phyloP scores from a whole-genome alignment of 768 basidiomycete genomes.

The Porpolomopsis calyptriformis region DNA sequence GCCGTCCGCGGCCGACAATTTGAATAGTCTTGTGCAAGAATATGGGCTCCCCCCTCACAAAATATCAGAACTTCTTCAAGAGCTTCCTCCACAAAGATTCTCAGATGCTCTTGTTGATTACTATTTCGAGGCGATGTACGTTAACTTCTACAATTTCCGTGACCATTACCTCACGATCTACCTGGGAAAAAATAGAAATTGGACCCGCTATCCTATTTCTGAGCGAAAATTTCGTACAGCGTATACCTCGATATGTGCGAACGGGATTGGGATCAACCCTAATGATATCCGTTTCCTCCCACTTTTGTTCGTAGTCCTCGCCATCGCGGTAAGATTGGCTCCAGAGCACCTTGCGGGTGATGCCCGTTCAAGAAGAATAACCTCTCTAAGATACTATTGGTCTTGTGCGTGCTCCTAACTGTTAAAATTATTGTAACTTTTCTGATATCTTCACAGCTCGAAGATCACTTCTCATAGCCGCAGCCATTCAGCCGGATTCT shows the following conservation, averaged over 20 bases:
- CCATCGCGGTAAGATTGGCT: constrained; percentile 75
- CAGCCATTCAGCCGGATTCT: constrained; percentile 88
- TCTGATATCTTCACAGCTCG: constrained; percentile 44
- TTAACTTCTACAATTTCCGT: constrained; percentile 1
- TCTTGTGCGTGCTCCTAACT: constrained; percentile 54
- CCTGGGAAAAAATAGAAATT: constrained; percentile 53
- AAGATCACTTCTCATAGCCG: constrained; percentile 79
- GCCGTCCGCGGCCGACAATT: constrained; percentile 64
- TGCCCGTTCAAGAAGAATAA: constrained; percentile 60
- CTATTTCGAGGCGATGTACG: constrained; percentile 68
- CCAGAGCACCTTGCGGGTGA: constrained; percentile 80
- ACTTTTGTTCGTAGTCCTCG: constrained; percentile 86
- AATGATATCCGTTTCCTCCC: constrained; percentile 79
- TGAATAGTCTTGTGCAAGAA: constrained; percentile 80
- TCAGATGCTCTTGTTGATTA: constrained; percentile 75
- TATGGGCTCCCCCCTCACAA: constrained; percentile 89
- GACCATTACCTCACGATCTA: constrained; percentile 8
- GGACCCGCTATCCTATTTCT: constrained; percentile 86
- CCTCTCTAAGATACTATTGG: constrained; percentile 90
- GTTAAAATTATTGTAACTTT: neutral
- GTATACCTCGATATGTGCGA: constrained; percentile 52
- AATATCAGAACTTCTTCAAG: constrained; percentile 79
- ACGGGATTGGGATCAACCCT: constrained; percentile 55
- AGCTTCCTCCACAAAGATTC: constrained; percentile 68
- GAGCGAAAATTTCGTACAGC: constrained; percentile 71